Percentiles rank a stretch among this genome's conserved stretches.
phyloP scores from a whole-genome alignment of 2,329 filamentous ascomycete genomes.

The Lachnellula subtilissima region DNA sequence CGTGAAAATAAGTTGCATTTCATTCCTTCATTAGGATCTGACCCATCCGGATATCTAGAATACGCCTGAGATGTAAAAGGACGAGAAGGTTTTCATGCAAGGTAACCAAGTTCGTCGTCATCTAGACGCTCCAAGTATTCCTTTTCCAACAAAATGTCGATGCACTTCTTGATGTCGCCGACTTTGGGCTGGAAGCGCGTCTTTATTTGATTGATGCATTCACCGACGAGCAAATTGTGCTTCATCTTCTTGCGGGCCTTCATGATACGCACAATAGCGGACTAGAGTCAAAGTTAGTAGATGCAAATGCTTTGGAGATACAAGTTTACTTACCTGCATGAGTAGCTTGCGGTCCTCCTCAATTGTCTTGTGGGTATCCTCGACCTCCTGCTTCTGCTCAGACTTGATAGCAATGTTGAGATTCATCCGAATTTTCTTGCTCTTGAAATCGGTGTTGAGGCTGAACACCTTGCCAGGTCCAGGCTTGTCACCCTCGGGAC shows the following conservation, averaged over 20 bases:
- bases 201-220: slow-evolving; percentile 94
- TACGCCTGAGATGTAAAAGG: slow-evolving; percentile 4
- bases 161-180: slow-evolving; percentile 97
- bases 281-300: slow-evolving; percentile 51
- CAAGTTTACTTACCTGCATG: slow-evolving; percentile 70
- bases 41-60: slow-evolving; percentile 1
- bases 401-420: slow-evolving; percentile 92
- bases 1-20: neutral
- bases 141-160: slow-evolving; percentile 97
- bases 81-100: slow-evolving; percentile 56
- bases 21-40: slow-evolving; percentile 1
- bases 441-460: slow-evolving; percentile 94
- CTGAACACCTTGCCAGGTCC: slow-evolving; percentile 73
- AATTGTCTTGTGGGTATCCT: slow-evolving; percentile 98
- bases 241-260: slow-evolving; percentile 99
- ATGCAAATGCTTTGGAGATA: neutral
- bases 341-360: slow-evolving; percentile 96
- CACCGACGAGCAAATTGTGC: slow-evolving; percentile 87
- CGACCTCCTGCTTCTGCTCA: slow-evolving; percentile 92
- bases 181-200: slow-evolving; percentile 90
- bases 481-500: slow-evolving; percentile 68
- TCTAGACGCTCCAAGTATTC: slow-evolving; percentile 96
- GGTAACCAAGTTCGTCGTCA: slow-evolving; percentile 88
- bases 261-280: slow-evolving; percentile 98
- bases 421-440: slow-evolving; percentile 97